Percentiles rank a stretch among this genome's conserved stretches.
phyloP scores from a whole-genome alignment of 805 yeast species.

The Ogataea nonfermentans region DNA sequence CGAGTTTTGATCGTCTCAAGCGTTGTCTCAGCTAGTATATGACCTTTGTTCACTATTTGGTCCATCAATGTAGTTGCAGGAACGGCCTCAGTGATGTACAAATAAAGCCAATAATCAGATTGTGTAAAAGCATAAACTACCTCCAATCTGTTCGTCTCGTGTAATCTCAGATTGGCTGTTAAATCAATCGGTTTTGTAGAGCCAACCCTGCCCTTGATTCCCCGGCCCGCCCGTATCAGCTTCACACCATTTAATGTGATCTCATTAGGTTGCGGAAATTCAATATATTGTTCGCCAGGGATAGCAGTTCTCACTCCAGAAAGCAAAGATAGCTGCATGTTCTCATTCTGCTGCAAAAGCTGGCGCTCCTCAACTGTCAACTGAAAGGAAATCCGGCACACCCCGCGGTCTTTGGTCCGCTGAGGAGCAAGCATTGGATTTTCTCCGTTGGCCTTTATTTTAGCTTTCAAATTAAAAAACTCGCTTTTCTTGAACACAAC shows the following conservation, averaged over 20 bases:
- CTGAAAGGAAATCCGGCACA: slow-evolving; percentile 41
- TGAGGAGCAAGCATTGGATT: slow-evolving; percentile 44
- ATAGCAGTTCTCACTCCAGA: slow-evolving; percentile 43
- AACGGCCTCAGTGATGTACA: slow-evolving; percentile 55
- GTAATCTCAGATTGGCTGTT: slow-evolving; percentile 44
- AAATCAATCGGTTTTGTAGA: slow-evolving; percentile 82
- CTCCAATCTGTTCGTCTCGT: slow-evolving; percentile 41
- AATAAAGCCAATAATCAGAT: slow-evolving; percentile 47
- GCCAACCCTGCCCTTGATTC: slow-evolving; percentile 73
- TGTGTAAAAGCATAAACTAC: slow-evolving; percentile 59
- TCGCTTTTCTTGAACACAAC: slow-evolving; percentile 53
- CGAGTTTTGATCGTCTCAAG: slow-evolving; percentile 35
- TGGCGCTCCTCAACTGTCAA: slow-evolving; percentile 43
- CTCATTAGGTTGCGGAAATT: slow-evolving; percentile 73
- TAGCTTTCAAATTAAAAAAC: slow-evolving; percentile 49
- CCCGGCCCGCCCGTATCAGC: slow-evolving; percentile 59
- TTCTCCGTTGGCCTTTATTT: slow-evolving; percentile 38
- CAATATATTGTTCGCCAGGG: slow-evolving; percentile 36
- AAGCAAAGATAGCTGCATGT: slow-evolving; percentile 47
- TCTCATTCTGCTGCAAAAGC: slow-evolving; percentile 32
- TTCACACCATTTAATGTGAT: slow-evolving; percentile 54
- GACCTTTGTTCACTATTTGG: slow-evolving; percentile 44
- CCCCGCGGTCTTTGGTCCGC: slow-evolving; percentile 46
- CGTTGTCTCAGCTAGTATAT: slow-evolving; percentile 47
- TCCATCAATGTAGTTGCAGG: slow-evolving; percentile 42